Base-by-base conservation (phyloP, 176 grass and related monocot genomes). In the Poa pratensis region DNA sequence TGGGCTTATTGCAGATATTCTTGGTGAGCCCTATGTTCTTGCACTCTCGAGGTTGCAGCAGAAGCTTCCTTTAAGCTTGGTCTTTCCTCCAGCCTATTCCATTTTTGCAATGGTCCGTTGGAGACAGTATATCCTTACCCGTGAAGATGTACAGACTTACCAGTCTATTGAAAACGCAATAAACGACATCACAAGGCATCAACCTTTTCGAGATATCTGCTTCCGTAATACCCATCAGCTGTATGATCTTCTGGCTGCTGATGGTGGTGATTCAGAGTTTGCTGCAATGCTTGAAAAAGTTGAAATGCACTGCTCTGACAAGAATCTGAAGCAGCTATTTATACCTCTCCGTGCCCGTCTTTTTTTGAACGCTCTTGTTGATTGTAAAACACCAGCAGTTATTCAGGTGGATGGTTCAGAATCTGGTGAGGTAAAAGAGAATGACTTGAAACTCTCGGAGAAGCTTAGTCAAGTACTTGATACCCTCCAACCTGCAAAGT, bases 91-190 rank as follows among this genome's bases (percentile, higher is more conserved):
- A 76, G 82, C 94, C 28, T 99, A 99, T 85, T 94, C 97, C 39
- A 88, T 99, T 78, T 99, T 99, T 86, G 97, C 91, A 77, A 91
- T 96, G 88, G 90, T 94, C 40, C 91, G 94, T 86, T 99, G 97
- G 97, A 96, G 83, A 53, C 86, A 86, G 13, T 91, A 92, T 94
- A 94, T 94, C 69, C 84, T 90, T 80, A 96, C 55, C 30, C 94
- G 92, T 59, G 97, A 99, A 83, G 97, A 99, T 83, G 65, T 86
- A 34, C 93, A 91, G 43, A 53, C 94, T 72, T 92, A 87, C 72
- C 93, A 92, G 53, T 86, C 91, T 82, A 80, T 99, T 17, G 92
- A 82, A 74, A 90, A 77, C 0, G 90, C 90, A 14, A 86, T 96
- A 86, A 86, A 74, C 16, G 97, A 99, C 83, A 88, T 91, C 63